Evolutionary conservation across 208 protist genomes (phyloP), one percentile per base, ranked within the genome.

Genomic region (Acanthamoeba healyi): DNA sequence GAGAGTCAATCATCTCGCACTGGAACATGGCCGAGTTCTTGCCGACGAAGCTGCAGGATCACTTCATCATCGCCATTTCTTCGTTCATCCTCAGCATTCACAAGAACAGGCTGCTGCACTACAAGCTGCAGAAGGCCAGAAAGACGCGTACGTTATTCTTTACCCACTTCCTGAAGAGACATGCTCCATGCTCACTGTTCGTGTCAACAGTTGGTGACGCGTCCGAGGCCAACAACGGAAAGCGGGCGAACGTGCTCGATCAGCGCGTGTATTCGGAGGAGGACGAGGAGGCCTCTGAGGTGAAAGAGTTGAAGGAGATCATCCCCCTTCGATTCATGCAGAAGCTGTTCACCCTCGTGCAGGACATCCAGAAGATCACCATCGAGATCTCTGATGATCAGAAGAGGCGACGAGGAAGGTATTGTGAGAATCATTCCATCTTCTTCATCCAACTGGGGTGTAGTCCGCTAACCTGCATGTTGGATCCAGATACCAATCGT

Each of bases 11-110:
- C 49, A 87, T 94, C 49, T 77, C 90, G 42, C 44, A 94, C 65
- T 94, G 90, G 90, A 94, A 86, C 72, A 81, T 94, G 44, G 90
- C 72, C 14, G 90, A 94, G 29, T 86, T 72, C 49, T 29, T 94
- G 65, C 90, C 90, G 49, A 82, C n/a, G 12, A 84, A 77, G 70
- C 44, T 94, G 36, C 44, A 82, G 26, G 67, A 94, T 24, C 51
- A 81, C 72, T 94, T 94, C 90, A 91, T 74, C 58, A 65, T 91
- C 51, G 61, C 84, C 56, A 72, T 91, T 26, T 91, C 84, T 22
- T 72, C 51, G 7, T 91, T 91, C 36, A 44, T 91, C 22, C 26
- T 74, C 15, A 44, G 61, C 38, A 32, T 91, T 2, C 58, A 91
- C 56, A 72, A 91, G 56, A 91, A 91, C 34, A 10, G 84, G 38